Evolutionary conservation across 2,329 filamentous ascomycete genomes (phyloP).

Genomic region (Myriangium duriaei): DNA sequence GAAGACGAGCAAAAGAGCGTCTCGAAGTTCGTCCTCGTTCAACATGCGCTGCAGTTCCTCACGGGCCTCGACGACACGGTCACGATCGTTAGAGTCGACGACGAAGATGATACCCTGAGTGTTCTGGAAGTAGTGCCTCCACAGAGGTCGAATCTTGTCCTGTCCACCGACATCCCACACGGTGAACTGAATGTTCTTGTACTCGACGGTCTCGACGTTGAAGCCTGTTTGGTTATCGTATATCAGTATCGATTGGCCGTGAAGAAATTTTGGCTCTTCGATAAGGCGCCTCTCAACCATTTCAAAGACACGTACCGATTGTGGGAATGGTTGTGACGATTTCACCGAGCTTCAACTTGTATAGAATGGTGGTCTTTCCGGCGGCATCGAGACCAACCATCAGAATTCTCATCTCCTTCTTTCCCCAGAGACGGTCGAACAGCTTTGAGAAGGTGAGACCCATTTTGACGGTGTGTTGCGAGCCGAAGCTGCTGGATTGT

Average conservation of each 20-base stretch:
- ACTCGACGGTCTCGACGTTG: constrained; percentile 97
- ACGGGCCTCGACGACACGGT: constrained; percentile 82
- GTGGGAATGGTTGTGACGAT: constrained; percentile 97
- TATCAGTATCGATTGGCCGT: constrained; percentile 7
- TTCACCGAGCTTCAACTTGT: constrained; percentile 97
- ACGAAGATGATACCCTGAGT: constrained; percentile 98
- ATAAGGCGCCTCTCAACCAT: not conserved
- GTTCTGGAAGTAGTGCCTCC: constrained; percentile 93
- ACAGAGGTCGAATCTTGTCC: constrained; percentile 95
- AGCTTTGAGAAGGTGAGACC: constrained; percentile 89
- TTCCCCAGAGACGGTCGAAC: constrained; percentile 98
- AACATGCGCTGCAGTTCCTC: constrained; percentile 94
- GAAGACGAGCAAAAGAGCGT: constrained; percentile 86
- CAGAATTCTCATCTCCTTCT: constrained; percentile 95
- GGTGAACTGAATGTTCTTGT: constrained; percentile 99
- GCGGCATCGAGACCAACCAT: constrained; percentile 97
- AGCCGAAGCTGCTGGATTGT: not conserved
- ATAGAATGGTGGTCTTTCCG: constrained; percentile 97
- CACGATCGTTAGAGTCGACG: constrained; percentile 86
- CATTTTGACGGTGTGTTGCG: constrained; percentile 54
- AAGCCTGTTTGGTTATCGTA: constrained; percentile 43
- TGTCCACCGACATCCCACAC: constrained; percentile 98
- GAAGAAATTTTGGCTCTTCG: not conserved
- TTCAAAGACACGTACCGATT: constrained; percentile 45
- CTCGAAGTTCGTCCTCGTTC: constrained; percentile 95